These are phyloP conservation scores for Phytophthora sansomeana DNA, from an alignment of 352 stramenopile species.

Conservation along the genomic window DNA sequence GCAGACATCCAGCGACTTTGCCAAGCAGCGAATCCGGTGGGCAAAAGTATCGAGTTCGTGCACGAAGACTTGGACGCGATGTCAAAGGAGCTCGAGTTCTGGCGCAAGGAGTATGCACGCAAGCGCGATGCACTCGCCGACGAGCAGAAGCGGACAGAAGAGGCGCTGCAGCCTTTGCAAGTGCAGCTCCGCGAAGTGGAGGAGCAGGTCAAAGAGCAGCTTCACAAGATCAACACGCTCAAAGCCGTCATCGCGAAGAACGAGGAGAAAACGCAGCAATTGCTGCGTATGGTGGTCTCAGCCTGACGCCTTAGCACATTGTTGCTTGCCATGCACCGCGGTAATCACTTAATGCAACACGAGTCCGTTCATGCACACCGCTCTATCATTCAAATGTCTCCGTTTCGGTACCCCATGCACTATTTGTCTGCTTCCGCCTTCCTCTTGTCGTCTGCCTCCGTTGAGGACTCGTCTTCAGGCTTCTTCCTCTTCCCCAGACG, in stretches of 20 bases:
- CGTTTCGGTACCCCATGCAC: no score
- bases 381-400: conserved; percentile 22
- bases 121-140: conserved; percentile 85
- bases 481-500: conserved; percentile 49
- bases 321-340: no score
- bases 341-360: background rate
- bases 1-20: conserved; percentile 92
- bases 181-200: conserved; percentile 88
- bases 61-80: conserved; percentile 95
- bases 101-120: conserved; percentile 84
- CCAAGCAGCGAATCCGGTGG: conserved; percentile 91
- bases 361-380: conserved; percentile 13
- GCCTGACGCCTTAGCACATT: conserved; percentile 38
- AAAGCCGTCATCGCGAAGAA: conserved; percentile 94
- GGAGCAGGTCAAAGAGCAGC: conserved; percentile 92
- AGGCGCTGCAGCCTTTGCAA: conserved; percentile 85
- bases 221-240: conserved; percentile 92
- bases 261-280: conserved; percentile 91
- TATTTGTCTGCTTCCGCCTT: background rate
- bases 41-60: conserved; percentile 94
- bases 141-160: conserved; percentile 86
- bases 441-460: conserved; percentile 7
- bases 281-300: conserved; percentile 90
- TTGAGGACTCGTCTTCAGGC: conserved; percentile 10
- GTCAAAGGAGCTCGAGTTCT: conserved; percentile 93